These are phyloP conservation scores for Eucalyptus cloeziana DNA, from an alignment of 345 rosid species.

Conservation along the genomic window DNA sequence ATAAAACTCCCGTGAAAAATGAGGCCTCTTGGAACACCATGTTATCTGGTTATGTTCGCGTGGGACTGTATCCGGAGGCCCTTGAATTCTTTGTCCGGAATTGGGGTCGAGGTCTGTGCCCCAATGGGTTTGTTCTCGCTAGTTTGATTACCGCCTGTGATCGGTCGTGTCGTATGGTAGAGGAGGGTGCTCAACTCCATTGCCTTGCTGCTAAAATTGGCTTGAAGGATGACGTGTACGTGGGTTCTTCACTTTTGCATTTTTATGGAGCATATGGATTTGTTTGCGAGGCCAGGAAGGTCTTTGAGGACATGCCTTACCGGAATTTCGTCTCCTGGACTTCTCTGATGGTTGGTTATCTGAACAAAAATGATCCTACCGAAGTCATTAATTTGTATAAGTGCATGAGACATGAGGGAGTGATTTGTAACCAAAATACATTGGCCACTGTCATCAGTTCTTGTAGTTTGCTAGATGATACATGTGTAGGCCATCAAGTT, in stretches of 20 bases:
- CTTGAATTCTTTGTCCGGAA: conserved; percentile 29
- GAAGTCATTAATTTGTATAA: conserved; percentile 36
- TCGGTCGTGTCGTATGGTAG: conserved; percentile 43
- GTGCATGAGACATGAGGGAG: conserved; percentile 43
- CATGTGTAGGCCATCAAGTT: conserved; percentile 41
- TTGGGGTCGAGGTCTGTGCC: conserved; percentile 26
- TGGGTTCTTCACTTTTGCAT: conserved; percentile 74
- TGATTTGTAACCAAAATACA: conserved; percentile 53
- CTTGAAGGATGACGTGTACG: conserved; percentile 54
- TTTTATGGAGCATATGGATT: conserved; percentile 52
- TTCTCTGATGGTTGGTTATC: conserved; percentile 69
- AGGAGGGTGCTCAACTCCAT: conserved; percentile 66
- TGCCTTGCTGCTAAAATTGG: conserved; percentile 45
- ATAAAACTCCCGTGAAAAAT: conserved; percentile 48
- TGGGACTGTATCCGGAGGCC: conserved; percentile 29
- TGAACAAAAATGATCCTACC: conserved; percentile 34
- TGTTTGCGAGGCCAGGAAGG: conserved; percentile 32
- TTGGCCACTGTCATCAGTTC: conserved; percentile 53
- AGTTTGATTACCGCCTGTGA: conserved; percentile 76
- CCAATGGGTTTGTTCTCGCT: conserved; percentile 50
- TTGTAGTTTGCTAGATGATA: conserved; percentile 44
- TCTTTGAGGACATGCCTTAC: conserved; percentile 77
- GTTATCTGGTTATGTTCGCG: conserved; percentile 61
- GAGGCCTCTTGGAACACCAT: conserved; percentile 80
- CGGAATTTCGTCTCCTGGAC: conserved; percentile 90